phyloP scores from a whole-genome alignment of 31 red algal genomes.

The Endocladia muricata region DNA sequence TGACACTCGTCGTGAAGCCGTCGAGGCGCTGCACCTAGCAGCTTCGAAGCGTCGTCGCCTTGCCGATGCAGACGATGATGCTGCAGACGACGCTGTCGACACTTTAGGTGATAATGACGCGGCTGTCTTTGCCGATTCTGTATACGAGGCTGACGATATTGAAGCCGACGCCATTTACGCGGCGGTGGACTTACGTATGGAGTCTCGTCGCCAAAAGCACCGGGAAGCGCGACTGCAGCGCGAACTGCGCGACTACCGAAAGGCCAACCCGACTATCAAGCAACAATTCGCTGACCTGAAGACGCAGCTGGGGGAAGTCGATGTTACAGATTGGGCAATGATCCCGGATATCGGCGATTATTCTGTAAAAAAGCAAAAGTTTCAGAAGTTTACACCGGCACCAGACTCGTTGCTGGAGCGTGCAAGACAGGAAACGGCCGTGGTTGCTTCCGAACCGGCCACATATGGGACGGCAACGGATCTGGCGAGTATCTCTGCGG shows the following conservation, averaged over 20 bases:
- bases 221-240: conserved; percentile 48
- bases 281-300: conserved; percentile 82
- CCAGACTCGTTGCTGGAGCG: conserved; percentile 63
- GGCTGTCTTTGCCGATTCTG: conserved; percentile 61
- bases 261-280: conserved; percentile 40
- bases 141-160: conserved; percentile 79
- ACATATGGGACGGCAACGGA: conserved; percentile 53
- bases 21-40: conserved; percentile 57
- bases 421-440: conserved; percentile 23
- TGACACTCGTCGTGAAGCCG: conserved; percentile 75
- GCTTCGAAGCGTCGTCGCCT: conserved; percentile 55
- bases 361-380: conserved; percentile 61
- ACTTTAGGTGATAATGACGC: conserved; percentile 50
- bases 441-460: conserved; percentile 28
- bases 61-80: conserved; percentile 41
- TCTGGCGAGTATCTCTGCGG: conserved; percentile 66
- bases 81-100: not conserved
- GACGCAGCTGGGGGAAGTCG: conserved; percentile 26
- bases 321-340: conserved; percentile 54
- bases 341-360: conserved; percentile 81
- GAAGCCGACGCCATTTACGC: conserved; percentile 86
- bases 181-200: conserved; percentile 66
- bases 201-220: conserved; percentile 49
- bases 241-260: conserved; percentile 42
- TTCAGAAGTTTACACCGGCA: conserved; percentile 61